A percentile compares a stretch with the other conserved stretches of the same genome.
Conservation (phyloP, 2,329 filamentous ascomycete genomes). For the Chrysoporthe austroafricana region DNA sequence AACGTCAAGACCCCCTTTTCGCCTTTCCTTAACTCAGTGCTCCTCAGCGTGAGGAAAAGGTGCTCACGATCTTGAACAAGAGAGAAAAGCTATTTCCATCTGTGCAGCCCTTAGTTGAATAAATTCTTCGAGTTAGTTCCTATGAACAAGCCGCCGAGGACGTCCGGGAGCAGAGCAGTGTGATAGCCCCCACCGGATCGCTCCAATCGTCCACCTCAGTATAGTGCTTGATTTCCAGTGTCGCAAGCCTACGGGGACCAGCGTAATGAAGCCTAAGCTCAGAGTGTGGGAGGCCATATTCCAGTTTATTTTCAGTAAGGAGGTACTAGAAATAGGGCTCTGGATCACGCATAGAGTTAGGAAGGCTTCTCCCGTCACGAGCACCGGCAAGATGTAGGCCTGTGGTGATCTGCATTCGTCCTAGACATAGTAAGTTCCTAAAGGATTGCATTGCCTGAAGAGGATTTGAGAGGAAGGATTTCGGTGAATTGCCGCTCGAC, state of each 20-base stretch:
- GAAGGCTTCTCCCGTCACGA: too few relatives aligned
- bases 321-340: neutral
- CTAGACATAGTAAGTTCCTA: neutral
- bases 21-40: neutral
- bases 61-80: neutral
- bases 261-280: neutral
- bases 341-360: too few relatives aligned
- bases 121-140: too few relatives aligned
- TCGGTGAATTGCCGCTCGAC: neutral
- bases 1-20: neutral
- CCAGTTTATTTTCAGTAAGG: neutral
- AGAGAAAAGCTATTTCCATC: too few relatives aligned
- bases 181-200: neutral
- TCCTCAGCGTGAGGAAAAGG: too few relatives aligned
- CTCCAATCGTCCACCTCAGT: too few relatives aligned
- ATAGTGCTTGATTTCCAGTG: neutral
- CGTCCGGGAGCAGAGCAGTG: too few relatives aligned
- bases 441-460: neutral
- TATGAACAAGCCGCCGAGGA: too few relatives aligned
- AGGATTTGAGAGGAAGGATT: neutral
- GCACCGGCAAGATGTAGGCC: neutral
- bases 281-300: neutral
- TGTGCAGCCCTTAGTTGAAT: too few relatives aligned
- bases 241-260: neutral
- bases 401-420: neutral